Conservation (phyloP, 2,329 filamentous ascomycete species). For the Drechslerella stenobrocha region DNA sequence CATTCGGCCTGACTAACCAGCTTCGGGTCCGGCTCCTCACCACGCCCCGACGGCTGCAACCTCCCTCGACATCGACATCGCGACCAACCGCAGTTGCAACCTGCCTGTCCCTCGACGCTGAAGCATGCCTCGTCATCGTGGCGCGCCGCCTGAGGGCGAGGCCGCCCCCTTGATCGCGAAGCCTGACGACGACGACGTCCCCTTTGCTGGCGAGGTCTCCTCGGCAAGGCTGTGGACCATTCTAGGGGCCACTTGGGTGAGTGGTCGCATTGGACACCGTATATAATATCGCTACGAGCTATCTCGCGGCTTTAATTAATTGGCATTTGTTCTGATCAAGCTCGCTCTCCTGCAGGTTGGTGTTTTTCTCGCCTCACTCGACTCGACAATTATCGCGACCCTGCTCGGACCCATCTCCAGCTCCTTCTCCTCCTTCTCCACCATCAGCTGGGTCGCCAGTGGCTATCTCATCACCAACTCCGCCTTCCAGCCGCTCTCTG, state of each 20-base stretch:
- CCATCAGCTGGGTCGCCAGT: constrained; percentile 84
- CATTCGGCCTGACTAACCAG: constrained; percentile 1
- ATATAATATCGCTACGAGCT: background rate
- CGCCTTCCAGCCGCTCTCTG: constrained; percentile 80
- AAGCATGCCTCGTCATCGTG: no score
- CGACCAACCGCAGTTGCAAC: background rate
- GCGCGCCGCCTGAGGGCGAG: constrained; percentile 20
- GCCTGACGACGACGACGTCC: constrained; percentile 16
- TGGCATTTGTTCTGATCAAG: background rate
- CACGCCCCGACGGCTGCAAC: no score
- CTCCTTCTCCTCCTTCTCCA: constrained; percentile 76
- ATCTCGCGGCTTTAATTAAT: no score
- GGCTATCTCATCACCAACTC: constrained; percentile 88
- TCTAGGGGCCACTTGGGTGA: constrained; percentile 41
- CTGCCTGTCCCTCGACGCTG: background rate
- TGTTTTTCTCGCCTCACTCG: constrained; percentile 56
- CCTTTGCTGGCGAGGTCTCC: constrained; percentile 38
- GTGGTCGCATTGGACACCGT: no score
- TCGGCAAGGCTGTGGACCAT: constrained; percentile 40
- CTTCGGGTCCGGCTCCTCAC: background rate
- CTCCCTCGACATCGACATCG: background rate
- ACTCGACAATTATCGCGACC: constrained; percentile 83
- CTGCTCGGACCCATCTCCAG: constrained; percentile 80
- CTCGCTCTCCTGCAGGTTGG: constrained; percentile 11
- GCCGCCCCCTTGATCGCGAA: constrained; percentile 20